A percentile compares a stretch with the other conserved stretches of the same genome.
These are phyloP conservation scores for Puccinia novopanici DNA, from an alignment of 1,284 basidiomycete genomes.

Conservation along the genomic window DNA sequence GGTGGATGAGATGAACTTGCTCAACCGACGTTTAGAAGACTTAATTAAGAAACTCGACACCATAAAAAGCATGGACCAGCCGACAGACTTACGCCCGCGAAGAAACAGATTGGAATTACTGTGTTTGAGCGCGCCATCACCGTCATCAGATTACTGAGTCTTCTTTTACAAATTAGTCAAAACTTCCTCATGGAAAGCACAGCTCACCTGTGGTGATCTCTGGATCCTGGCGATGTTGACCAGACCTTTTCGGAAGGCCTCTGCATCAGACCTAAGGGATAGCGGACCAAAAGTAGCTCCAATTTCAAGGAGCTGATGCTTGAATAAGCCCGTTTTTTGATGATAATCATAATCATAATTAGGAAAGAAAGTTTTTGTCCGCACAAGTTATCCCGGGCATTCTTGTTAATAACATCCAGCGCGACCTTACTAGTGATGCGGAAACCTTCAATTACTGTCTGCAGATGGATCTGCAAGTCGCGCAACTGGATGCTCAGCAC, in stretches of 20 bases:
- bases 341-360: background rate
- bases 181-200: too few species aligned
- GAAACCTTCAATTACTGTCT: constrained; percentile 99
- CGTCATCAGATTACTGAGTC: too few species aligned
- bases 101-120: too few species aligned
- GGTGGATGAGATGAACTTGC: too few species aligned
- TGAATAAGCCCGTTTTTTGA: background rate
- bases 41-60: too few species aligned
- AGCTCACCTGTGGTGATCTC: too few species aligned
- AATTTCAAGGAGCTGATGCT: background rate
- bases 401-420: constrained; percentile 76
- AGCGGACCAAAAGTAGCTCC: background rate
- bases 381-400: constrained; percentile 81
- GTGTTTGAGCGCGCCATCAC: too few species aligned
- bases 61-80: too few species aligned
- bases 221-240: constrained; percentile 96
- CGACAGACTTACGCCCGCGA: too few species aligned
- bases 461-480: constrained; percentile 87
- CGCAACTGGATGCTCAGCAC: too few species aligned
- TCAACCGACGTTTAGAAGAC: too few species aligned
- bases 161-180: too few species aligned
- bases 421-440: constrained; percentile 87
- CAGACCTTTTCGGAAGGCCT: constrained; percentile 80
- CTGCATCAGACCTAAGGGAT: constrained; percentile 68
- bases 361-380: constrained; percentile 56